Percentiles rank a stretch among this genome's conserved stretches.
These are phyloP conservation scores for Penicillium pulvis DNA, from an alignment of 495 filamentous ascomycete genomes.

Conservation along the genomic window DNA sequence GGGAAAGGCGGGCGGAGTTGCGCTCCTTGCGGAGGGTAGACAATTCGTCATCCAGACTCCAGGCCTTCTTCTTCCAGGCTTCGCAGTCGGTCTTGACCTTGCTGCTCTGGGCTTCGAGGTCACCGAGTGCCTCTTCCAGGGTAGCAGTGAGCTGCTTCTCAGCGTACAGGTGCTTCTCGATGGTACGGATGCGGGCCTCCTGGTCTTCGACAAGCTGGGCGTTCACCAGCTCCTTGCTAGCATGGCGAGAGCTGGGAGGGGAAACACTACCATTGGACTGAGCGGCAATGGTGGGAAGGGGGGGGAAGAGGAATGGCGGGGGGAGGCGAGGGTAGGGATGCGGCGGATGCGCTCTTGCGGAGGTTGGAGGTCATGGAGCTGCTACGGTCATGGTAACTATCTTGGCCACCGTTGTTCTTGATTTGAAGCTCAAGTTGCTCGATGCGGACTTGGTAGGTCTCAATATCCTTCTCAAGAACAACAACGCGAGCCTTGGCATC, in stretches of 20 bases:
- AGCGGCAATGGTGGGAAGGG: constrained; percentile 47
- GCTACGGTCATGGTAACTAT: constrained; percentile 61
- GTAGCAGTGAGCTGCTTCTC: constrained; percentile 96
- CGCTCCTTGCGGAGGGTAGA: constrained; percentile 69
- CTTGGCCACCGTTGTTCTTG: constrained; percentile 45
- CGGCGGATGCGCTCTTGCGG: constrained; percentile 81
- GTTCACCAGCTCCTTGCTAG: constrained; percentile 77
- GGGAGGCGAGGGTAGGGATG: constrained; percentile 88
- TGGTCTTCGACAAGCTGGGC: constrained; percentile 77
- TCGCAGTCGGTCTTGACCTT: constrained; percentile 85
- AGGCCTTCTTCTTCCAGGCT: constrained; percentile 82
- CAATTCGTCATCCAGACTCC: constrained; percentile 76
- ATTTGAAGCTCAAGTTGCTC: constrained; percentile 55
- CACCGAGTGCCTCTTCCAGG: constrained; percentile 91
- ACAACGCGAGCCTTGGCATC: constrained; percentile 49
- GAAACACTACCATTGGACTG: constrained; percentile 45
- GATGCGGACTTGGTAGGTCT: constrained; percentile 51
- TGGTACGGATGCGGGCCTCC: constrained; percentile 89
- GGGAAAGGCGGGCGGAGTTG: constrained; percentile 71
- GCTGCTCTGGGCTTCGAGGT: constrained; percentile 84
- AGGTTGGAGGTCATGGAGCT: constrained; percentile 77
- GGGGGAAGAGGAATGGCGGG: constrained; percentile 90
- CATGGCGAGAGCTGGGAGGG: constrained; percentile 61
- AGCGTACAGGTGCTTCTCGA: constrained; percentile 94
- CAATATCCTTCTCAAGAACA: constrained; percentile 53